phyloP scores from a whole-genome alignment of 768 basidiomycete genomes.

The Xanthoconium purpureum region DNA sequence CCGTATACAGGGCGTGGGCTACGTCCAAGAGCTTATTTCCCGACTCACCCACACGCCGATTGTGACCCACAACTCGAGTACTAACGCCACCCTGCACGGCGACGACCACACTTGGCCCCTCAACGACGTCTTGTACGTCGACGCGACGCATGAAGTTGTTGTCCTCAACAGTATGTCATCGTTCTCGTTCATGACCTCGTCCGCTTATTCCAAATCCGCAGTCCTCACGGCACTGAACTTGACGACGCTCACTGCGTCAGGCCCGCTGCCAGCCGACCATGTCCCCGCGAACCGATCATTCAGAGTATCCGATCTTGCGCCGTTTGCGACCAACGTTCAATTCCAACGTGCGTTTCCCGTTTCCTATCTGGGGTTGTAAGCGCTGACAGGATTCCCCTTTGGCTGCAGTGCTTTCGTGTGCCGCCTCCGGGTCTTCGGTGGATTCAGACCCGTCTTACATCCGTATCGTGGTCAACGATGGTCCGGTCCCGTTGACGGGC shows the following conservation, averaged over 20 bases:
- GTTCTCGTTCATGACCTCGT: neutral
- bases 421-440: neutral
- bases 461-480: conserved; percentile 86
- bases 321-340: conserved; percentile 86
- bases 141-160: conserved; percentile 91
- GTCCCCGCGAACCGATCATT: conserved; percentile 66
- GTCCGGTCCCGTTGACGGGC: conserved; percentile 74
- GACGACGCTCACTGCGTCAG: conserved; percentile 65
- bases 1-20: conserved; percentile 74
- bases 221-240: conserved; percentile 86
- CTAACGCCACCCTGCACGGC: conserved; percentile 78
- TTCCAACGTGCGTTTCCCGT: conserved; percentile 66
- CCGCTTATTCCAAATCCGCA: neutral
- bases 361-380: conserved; percentile 18
- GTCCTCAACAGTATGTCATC: conserved; percentile 66
- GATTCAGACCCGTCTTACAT: conserved; percentile 49
- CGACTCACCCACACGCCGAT: conserved; percentile 78
- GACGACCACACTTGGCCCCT: conserved; percentile 69
- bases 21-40: conserved; percentile 78
- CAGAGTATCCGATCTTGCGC: conserved; percentile 72
- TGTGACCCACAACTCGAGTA: conserved; percentile 69
- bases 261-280: conserved; percentile 73
- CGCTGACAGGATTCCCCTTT: neutral
- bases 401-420: conserved; percentile 58
- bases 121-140: conserved; percentile 72